Evolutionary conservation across 2,329 filamentous ascomycete genomes (phyloP).

Genomic region (Aspergillus uvarum): DNA sequence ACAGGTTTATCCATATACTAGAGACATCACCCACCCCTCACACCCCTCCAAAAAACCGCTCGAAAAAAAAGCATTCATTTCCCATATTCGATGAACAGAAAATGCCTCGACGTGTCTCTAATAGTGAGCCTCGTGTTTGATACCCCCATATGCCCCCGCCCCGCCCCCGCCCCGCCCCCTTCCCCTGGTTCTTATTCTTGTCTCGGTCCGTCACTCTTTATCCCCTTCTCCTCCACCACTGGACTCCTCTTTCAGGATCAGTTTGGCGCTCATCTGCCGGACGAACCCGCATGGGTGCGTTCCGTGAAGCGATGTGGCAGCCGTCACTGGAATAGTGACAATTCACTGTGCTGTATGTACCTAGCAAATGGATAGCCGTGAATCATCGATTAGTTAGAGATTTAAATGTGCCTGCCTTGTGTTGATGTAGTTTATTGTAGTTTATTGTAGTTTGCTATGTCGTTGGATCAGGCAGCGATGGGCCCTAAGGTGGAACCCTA

Average conservation of each 20-base stretch:
- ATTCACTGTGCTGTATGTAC: slow-evolving; percentile 22
- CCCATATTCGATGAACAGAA: slow-evolving; percentile 2
- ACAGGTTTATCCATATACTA: slow-evolving; percentile 21
- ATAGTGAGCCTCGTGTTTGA: slow-evolving; percentile 20
- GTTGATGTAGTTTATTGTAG: background rate
- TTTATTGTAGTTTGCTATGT: background rate
- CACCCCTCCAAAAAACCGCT: slow-evolving; percentile 17
- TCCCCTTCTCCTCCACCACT: background rate
- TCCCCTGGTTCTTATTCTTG: background rate
- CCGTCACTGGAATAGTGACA: slow-evolving; percentile 33
- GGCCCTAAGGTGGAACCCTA: too few species aligned
- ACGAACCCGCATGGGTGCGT: slow-evolving; percentile 4
- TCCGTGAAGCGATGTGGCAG: slow-evolving; percentile 32
- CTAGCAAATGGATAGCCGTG: slow-evolving; percentile 19
- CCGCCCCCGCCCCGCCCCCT: slow-evolving; percentile 9
- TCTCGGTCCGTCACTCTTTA: slow-evolving; percentile 1
- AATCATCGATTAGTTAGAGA: slow-evolving; percentile 16
- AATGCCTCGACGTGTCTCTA: slow-evolving; percentile 11
- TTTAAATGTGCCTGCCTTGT: background rate
- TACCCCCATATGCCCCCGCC: slow-evolving; percentile 22
- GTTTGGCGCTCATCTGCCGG: slow-evolving; percentile 33
- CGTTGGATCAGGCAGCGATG: background rate
- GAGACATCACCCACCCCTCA: slow-evolving; percentile 22
- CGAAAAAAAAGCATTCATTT: slow-evolving; percentile 7
- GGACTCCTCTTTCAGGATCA: slow-evolving; percentile 16